A percentile compares a stretch with the other conserved stretches of the same genome.
Evolutionary conservation across 192 early-diverging fungal genomes (phyloP).

Genomic region (Podila horticola): DNA sequence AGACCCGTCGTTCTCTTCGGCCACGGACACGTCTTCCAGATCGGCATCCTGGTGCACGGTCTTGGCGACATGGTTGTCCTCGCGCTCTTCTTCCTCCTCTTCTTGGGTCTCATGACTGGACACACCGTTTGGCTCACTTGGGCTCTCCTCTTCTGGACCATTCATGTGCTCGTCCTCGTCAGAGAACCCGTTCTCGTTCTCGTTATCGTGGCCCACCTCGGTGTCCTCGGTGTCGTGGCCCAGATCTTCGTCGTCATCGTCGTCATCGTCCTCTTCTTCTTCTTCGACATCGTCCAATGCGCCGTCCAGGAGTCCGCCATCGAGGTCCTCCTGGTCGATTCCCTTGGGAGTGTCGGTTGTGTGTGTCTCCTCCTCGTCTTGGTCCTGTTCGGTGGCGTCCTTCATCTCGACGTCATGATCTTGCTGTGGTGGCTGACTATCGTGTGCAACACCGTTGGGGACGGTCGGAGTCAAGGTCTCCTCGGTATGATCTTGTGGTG

Average conservation of each 20-base stretch:
- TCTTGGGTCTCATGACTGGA: neutral
- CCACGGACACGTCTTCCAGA: neutral
- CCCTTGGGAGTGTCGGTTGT: conserved; percentile 1
- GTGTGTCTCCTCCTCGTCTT: neutral
- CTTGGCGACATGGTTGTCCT: too few species aligned
- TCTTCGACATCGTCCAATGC: conserved; percentile 29
- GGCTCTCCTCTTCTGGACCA: neutral
- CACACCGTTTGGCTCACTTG: too few species aligned
- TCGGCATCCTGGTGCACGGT: too few species aligned
- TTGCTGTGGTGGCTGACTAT: too few species aligned
- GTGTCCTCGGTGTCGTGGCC: conserved; percentile 51
- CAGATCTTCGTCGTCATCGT: conserved; percentile 36
- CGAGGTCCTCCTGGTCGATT: conserved; percentile 42
- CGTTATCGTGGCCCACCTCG: conserved; percentile 25
- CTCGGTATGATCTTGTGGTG: too few species aligned
- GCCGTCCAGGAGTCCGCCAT: conserved; percentile 43
- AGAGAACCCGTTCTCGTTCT: conserved; percentile 17
- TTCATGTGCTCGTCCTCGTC: conserved; percentile 38
- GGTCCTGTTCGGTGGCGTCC: too few species aligned
- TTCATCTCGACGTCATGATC: too few species aligned
- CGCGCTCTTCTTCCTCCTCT: conserved; percentile 13
- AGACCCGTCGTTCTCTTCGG: conserved; percentile 14
- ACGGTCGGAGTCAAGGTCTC: too few species aligned
- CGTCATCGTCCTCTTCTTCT: conserved; percentile 8
- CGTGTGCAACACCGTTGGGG: too few species aligned